Percentiles rank a stretch among this genome's conserved stretches.
phyloP scores from a whole-genome alignment of 495 filamentous ascomycete species.

The Aspergillus ostianus region DNA sequence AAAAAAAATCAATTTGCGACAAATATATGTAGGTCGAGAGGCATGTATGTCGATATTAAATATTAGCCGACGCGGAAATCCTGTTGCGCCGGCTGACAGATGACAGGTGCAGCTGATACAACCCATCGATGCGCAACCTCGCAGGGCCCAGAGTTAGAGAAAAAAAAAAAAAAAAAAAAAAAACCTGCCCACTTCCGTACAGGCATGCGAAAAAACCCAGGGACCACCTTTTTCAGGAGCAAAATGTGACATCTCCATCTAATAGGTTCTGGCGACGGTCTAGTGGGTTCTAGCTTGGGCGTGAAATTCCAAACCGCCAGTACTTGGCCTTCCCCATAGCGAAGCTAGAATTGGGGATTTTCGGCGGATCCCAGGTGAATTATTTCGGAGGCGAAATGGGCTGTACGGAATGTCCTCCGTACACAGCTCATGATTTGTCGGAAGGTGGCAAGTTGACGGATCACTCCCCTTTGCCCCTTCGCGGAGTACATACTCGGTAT shows the following conservation, averaged over 20 bases:
- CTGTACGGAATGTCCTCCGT: no score
- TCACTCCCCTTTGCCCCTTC: constrained; percentile 1
- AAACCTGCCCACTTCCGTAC: background rate
- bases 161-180: constrained; percentile 2
- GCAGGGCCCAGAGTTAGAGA: background rate
- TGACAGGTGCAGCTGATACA: constrained; percentile 8
- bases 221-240: background rate
- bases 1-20: no score
- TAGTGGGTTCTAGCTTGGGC: constrained; percentile 28
- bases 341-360: constrained; percentile 6
- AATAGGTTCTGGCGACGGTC: constrained; percentile 27
- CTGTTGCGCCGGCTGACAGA: constrained; percentile 6
- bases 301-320: constrained; percentile 21
- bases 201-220: background rate
- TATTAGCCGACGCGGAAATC: constrained; percentile 4
- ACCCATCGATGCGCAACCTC: background rate
- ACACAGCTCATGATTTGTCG: constrained; percentile 6
- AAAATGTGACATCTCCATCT: constrained; percentile 23
- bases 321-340: constrained; percentile 16
- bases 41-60: background rate
- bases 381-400: background rate
- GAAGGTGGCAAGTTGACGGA: constrained; percentile 3
- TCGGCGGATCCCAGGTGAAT: constrained; percentile 6
- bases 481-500: background rate
- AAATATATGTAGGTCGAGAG: no score